These are phyloP conservation scores for Calonectria fujianensis DNA, from an alignment of 2,329 filamentous ascomycete genomes.

Conservation along the genomic window DNA sequence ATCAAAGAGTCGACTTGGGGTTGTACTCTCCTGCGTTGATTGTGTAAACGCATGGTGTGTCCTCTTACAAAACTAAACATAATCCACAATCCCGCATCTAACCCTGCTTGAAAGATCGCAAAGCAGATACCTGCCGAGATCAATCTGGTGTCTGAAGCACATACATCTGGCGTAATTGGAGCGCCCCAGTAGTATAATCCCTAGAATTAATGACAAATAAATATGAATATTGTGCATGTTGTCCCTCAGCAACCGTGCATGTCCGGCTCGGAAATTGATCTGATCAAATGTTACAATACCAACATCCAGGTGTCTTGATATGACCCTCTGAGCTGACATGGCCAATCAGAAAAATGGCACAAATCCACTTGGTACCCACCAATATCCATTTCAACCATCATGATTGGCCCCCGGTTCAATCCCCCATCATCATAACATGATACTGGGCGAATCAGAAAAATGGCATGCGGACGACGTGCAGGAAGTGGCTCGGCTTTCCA, in stretches of 20 bases:
- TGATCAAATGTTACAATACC: not conserved
- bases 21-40: too few relatives aligned
- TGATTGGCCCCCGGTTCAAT: not conserved
- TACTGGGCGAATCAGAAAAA: constrained; percentile 13
- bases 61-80: too few relatives aligned
- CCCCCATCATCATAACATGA: not conserved
- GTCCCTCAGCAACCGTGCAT: not conserved
- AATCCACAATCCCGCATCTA: too few relatives aligned
- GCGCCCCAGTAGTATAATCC: constrained; percentile 44
- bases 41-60: too few relatives aligned
- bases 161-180: constrained; percentile 53
- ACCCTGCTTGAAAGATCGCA: not conserved
- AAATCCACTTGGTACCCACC: not conserved
- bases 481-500: not conserved
- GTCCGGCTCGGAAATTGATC: not conserved
- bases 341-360: constrained; percentile 28
- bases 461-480: not conserved
- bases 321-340: not conserved
- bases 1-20: too few relatives aligned
- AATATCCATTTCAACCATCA: too few relatives aligned
- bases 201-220: not conserved
- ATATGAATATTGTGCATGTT: not conserved
- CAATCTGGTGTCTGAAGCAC: too few relatives aligned
- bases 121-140: too few relatives aligned
- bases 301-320: not conserved